phyloP scores from a whole-genome alignment of 2,329 filamentous ascomycete species.

The Metarhizium guizhouense region DNA sequence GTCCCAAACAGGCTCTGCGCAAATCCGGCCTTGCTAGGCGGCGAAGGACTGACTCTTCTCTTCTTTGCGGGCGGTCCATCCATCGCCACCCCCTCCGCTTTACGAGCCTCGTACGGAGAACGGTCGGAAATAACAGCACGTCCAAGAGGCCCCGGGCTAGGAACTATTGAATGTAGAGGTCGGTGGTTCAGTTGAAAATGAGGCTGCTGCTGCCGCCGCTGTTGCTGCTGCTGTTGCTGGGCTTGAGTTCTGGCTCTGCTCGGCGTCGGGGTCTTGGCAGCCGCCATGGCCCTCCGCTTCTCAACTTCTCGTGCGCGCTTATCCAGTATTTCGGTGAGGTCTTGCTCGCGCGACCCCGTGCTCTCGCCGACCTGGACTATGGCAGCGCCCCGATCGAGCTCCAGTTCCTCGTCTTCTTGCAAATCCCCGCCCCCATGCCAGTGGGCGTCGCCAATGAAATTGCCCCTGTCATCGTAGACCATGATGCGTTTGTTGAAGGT shows the following conservation, averaged over 20 bases:
- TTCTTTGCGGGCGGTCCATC: slow-evolving; percentile 17
- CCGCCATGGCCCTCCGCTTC: slow-evolving; percentile 35
- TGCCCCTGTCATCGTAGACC: slow-evolving; percentile 76
- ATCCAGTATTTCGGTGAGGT: slow-evolving; percentile 66
- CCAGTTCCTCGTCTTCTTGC: slow-evolving; percentile 72
- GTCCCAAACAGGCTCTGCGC: slow-evolving; percentile 27
- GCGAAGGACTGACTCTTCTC: slow-evolving; percentile 18
- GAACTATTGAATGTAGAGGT: slow-evolving; percentile 31
- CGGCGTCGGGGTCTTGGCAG: slow-evolving; percentile 23
- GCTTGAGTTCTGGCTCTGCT: slow-evolving; percentile 3
- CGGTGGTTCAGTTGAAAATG: slow-evolving; percentile 32
- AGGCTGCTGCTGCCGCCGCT: slow-evolving; percentile 14
- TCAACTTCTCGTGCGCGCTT: slow-evolving; percentile 54
- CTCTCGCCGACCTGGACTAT: slow-evolving; percentile 75
- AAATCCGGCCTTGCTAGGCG: slow-evolving; percentile 23
- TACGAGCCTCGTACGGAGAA: slow-evolving; percentile 25
- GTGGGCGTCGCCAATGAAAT: slow-evolving; percentile 77
- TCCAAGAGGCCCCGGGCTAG: slow-evolving; percentile 20
- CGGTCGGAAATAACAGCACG: slow-evolving; percentile 22
- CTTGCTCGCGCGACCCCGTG: slow-evolving; percentile 64
- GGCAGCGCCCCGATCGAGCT: slow-evolving; percentile 64
- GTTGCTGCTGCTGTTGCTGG: slow-evolving; percentile 17
- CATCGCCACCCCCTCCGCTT: slow-evolving; percentile 9
- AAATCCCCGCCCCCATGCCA: slow-evolving; percentile 63
- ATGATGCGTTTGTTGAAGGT: slow-evolving; percentile 86